Evolutionary conservation across 495 filamentous ascomycete genomes (phyloP).

Genomic region (Antarctomyces pellizariae): DNA sequence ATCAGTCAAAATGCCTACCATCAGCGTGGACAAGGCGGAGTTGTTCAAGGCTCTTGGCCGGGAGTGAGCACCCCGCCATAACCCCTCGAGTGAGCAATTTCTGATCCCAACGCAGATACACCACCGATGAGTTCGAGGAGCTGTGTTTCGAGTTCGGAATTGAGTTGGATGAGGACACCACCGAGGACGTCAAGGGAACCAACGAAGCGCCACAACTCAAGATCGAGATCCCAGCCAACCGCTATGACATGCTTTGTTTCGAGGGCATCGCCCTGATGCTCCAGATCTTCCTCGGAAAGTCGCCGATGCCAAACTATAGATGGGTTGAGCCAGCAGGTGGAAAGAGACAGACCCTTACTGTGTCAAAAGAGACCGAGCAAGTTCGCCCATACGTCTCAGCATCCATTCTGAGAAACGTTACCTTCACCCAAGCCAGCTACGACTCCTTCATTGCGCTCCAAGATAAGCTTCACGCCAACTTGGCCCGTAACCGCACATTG

Average conservation of each 20-base stretch:
- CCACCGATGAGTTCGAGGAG: slow-evolving; percentile 83
- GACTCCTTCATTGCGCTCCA: slow-evolving; percentile 95
- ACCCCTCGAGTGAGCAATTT: slow-evolving; percentile 3
- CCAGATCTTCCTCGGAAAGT: slow-evolving; percentile 72
- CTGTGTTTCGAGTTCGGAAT: slow-evolving; percentile 98
- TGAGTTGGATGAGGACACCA: slow-evolving; percentile 90
- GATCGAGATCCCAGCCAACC: slow-evolving; percentile 96
- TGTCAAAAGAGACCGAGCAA: slow-evolving; percentile 53
- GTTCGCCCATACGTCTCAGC: slow-evolving; percentile 72
- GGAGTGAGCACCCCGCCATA: slow-evolving; percentile 31
- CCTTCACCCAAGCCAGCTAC: slow-evolving; percentile 74
- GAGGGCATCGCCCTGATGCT: slow-evolving; percentile 91
- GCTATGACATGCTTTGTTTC: slow-evolving; percentile 98
- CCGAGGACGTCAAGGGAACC: slow-evolving; percentile 48
- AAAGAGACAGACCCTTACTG: slow-evolving; percentile 54
- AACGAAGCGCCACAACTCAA: slow-evolving; percentile 84
- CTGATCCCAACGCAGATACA: slow-evolving; percentile 33
- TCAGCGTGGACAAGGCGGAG: slow-evolving; percentile 80
- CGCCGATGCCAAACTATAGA: slow-evolving; percentile 51
- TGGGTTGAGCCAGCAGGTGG: slow-evolving; percentile 45
- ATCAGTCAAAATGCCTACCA: slow-evolving; percentile 52
- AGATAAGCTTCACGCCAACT: slow-evolving; percentile 93
- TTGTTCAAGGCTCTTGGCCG: slow-evolving; percentile 82
- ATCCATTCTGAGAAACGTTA: slow-evolving; percentile 71
- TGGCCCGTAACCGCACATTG: slow-evolving; percentile 76